Conservation (phyloP, 2,329 filamentous ascomycete genomes). For the Dothistroma septosporum region DNA sequence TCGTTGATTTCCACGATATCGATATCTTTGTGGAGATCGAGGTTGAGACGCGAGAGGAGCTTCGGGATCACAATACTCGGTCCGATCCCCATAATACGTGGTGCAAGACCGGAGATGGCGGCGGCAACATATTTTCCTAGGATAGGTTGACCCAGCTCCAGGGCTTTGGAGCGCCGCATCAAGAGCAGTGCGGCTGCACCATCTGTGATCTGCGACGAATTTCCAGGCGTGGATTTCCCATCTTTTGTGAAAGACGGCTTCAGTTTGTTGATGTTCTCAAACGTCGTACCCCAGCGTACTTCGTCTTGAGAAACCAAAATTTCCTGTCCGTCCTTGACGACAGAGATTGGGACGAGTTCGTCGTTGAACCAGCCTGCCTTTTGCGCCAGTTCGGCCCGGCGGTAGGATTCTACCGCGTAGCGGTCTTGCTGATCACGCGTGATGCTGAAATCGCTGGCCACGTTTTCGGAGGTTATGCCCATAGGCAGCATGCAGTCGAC, state of each 20-base stretch:
- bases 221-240: conserved; percentile 73
- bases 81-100: conserved; percentile 86
- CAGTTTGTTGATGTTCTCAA: conserved; percentile 64
- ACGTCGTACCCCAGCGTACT: conserved; percentile 57
- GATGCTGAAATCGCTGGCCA: conserved; percentile 71
- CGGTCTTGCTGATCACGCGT: conserved; percentile 71
- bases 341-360: conserved; percentile 73
- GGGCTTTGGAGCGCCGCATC: conserved; percentile 71
- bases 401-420: conserved; percentile 71
- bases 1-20: conserved; percentile 92
- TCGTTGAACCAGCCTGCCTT: conserved; percentile 63
- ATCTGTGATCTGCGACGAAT: conserved; percentile 78
- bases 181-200: conserved; percentile 79
- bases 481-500: conserved; percentile 89
- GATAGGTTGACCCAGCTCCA: conserved; percentile 65
- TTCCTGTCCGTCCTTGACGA: conserved; percentile 43
- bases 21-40: conserved; percentile 55
- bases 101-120: conserved; percentile 55
- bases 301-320: conserved; percentile 72
- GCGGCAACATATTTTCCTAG: conserved; percentile 78
- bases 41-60: conserved; percentile 52
- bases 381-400: conserved; percentile 66
- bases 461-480: conserved; percentile 85
- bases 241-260: conserved; percentile 77
- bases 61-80: conserved; percentile 81